Evolutionary conservation across 2,329 filamentous ascomycete genomes (phyloP).

Genomic region (Chaetothyriales sp.): DNA sequence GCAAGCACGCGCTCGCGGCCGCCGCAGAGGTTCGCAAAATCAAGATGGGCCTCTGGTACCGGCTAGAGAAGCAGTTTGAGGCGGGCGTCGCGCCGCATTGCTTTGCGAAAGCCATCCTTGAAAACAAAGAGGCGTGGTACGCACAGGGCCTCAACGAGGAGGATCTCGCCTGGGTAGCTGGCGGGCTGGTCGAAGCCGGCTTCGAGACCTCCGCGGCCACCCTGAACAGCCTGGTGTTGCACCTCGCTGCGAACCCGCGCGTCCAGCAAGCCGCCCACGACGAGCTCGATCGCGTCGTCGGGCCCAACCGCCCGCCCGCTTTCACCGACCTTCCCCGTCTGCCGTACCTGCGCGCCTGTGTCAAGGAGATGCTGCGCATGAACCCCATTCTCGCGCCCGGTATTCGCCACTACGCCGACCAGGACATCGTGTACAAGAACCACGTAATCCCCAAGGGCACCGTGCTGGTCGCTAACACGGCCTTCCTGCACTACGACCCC

Average conservation of each 20-base stretch:
- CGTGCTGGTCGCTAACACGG: conserved; percentile 21
- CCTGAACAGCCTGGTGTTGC: conserved; percentile 12
- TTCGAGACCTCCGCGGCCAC: conserved; percentile 17
- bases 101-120: conserved; percentile 7
- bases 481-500: conserved; percentile 12
- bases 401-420: conserved; percentile 15
- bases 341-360: conserved; percentile 37
- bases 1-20: conserved; percentile 9
- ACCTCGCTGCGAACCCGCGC: conserved; percentile 28
- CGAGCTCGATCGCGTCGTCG: conserved; percentile 37
- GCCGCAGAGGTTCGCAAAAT: conserved; percentile 1
- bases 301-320: conserved; percentile 31
- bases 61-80: conserved; percentile 10
- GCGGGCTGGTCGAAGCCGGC: conserved; percentile 16
- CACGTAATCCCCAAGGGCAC: conserved; percentile 16
- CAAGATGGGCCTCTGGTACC: conserved; percentile 9
- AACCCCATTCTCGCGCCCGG: conserved; percentile 31
- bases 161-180: conserved; percentile 10
- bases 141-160: conserved; percentile 6
- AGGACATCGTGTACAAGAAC: conserved; percentile 15
- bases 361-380: conserved; percentile 20
- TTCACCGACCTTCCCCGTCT: conserved; percentile 35
- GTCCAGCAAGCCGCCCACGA: conserved; percentile 32
- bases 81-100: conserved; percentile 6
- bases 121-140: too few species aligned